Percentiles rank a stretch among this genome's conserved stretches.
Evolutionary conservation across 495 filamentous ascomycete genomes (phyloP).

Genomic region (Aspergillus leporis): DNA sequence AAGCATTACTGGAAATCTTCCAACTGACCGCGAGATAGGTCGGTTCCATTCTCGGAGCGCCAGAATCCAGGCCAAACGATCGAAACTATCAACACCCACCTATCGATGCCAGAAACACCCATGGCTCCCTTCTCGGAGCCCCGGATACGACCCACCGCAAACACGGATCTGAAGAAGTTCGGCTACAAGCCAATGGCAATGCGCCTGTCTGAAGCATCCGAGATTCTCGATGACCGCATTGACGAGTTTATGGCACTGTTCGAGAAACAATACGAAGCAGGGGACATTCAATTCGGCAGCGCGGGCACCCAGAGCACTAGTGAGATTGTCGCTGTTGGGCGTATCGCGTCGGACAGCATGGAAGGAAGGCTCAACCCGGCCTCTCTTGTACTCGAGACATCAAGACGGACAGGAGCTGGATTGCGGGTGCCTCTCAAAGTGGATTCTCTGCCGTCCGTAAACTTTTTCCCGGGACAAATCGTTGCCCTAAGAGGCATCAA

Average conservation of each 20-base stretch:
- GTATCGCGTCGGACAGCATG: slow-evolving; percentile 81
- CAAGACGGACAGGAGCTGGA: slow-evolving; percentile 79
- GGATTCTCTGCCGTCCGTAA: slow-evolving; percentile 63
- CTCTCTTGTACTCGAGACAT: slow-evolving; percentile 85
- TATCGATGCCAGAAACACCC: slow-evolving; percentile 67
- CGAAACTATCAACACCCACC: slow-evolving; percentile 78
- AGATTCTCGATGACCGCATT: slow-evolving; percentile 92
- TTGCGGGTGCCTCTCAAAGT: slow-evolving; percentile 78
- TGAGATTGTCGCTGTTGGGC: slow-evolving; percentile 85
- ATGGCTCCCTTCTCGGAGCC: slow-evolving; percentile 70
- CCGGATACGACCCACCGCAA: slow-evolving; percentile 77
- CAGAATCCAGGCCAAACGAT: slow-evolving; percentile 74
- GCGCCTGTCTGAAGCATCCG: slow-evolving; percentile 88
- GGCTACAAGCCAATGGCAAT: slow-evolving; percentile 89
- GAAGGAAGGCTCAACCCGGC: slow-evolving; percentile 82
- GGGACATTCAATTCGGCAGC: slow-evolving; percentile 83
- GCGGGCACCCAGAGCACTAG: slow-evolving; percentile 79
- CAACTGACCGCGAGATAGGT: slow-evolving; percentile 34
- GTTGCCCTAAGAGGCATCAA: slow-evolving; percentile 86
- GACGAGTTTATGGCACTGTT: slow-evolving; percentile 77
- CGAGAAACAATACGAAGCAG: slow-evolving; percentile 71
- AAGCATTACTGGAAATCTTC: neutral
- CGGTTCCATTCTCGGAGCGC: slow-evolving; percentile 67
- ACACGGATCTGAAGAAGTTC: slow-evolving; percentile 85
- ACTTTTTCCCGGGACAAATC: slow-evolving; percentile 95